A percentile compares a stretch with the other conserved stretches of the same genome.
These are phyloP conservation scores for Mortierella hygrophila DNA, from an alignment of 192 early-diverging fungal species.

Conservation along the genomic window DNA sequence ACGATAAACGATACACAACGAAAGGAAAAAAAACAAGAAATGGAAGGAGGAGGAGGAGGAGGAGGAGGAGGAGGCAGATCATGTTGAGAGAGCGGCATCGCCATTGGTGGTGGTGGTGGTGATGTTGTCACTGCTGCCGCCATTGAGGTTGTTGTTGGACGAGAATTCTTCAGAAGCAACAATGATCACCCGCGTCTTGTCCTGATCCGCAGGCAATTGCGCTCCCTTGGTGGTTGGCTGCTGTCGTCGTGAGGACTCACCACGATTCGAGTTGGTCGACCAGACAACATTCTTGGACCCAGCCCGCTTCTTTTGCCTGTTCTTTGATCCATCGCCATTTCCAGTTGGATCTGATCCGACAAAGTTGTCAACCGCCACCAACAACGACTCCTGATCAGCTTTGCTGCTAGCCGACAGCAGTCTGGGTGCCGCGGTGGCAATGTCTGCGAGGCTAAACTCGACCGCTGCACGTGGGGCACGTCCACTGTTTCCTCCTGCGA, in stretches of 20 bases:
- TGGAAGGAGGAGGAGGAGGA: no score
- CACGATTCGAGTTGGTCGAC: conserved; percentile 54
- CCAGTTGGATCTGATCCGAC: not conserved
- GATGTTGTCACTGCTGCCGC: not conserved
- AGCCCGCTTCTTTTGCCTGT: conserved; percentile 13
- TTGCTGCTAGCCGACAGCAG: conserved; percentile 23
- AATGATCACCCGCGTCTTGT: conserved; percentile 25
- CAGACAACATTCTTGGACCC: conserved; percentile 37
- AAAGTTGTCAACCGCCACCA: not conserved
- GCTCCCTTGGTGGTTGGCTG: not conserved
- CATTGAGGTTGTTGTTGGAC: not conserved
- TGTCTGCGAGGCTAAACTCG: conserved; percentile 45
- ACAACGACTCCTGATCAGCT: not conserved
- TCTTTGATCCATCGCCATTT: not conserved
- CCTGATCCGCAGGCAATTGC: not conserved
- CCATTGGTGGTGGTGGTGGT: not conserved
- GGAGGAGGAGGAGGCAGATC: not conserved
- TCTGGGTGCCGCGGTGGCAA: conserved; percentile 39
- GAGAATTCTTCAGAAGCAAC: not conserved
- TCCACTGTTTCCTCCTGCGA: not conserved
- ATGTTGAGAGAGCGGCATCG: not conserved
- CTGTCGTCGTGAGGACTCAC: conserved; percentile 20
- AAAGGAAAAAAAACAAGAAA: not conserved
- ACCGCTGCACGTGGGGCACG: conserved; percentile 27
- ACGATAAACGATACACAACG: not conserved